Evolutionary conservation across 139 green algal species (phyloP), one percentile per base, ranked within the genome.

Genomic region (Picochlorum sp.): DNA sequence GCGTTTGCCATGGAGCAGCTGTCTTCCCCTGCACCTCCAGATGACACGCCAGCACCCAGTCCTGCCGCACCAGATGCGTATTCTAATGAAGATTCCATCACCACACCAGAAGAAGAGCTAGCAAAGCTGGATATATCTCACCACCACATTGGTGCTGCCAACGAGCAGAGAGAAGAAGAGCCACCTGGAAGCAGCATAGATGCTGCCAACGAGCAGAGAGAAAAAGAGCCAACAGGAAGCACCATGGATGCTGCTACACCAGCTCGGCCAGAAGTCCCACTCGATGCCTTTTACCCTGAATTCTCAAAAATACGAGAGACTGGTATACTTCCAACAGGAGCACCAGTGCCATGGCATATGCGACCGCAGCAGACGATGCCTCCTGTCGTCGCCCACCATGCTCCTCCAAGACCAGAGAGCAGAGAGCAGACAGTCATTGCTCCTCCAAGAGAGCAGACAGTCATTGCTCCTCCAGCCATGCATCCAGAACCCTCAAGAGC

Each of bases 271-370:
- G 49, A 21, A 37, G 8, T 23, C 4, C 57, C 56, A 47, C 24
- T 62, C 32, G 69, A 76, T 20, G 45, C 61, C 0, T 76, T 76
- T 49, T 76, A 62, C 18, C 69, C 69, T 1, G 69, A 76, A 58
- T 76, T 76, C 71, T 64, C 69, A 18, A 44, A 67, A 37, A 76
- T 76, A 32, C 52, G 69, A 16, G 69, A 64, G 24, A 76, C 69
- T 4, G 69, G 69, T 28, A 65, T 76, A 34, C 63, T 76, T 30
- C 69, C 69, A 47, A 72, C 26, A 28, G 69, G 69, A 45, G 34
- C 67, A 57, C 69, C 69, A n/a, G n/a, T 59, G 11, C 51, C 51
- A n/a, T 30, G 20, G 21, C 23, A 37, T 54, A 21, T 21, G 16
- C 47, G 15, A 26, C n/a, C 47, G 15, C 16, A 21, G 47, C 18